A percentile compares a stretch with the other conserved stretches of the same genome.
phyloP scores from a whole-genome alignment of 352 stramenopile genomes.

The Globisporangium parvum region DNA sequence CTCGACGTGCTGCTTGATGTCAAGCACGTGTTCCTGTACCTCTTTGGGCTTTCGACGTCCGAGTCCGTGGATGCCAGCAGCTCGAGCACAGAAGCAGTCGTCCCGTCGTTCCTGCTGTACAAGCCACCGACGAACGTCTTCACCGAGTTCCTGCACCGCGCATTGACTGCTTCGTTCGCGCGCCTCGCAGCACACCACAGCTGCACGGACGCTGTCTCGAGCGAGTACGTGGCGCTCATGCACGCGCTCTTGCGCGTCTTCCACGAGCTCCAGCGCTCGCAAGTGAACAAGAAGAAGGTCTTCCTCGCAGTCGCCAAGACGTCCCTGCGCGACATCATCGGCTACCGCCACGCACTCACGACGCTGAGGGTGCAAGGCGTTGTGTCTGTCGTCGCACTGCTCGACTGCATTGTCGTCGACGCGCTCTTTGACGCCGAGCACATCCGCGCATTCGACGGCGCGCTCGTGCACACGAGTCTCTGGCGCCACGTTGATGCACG shows the following conservation, averaged over 20 bases:
- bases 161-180: constrained; percentile 24
- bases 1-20: constrained; percentile 42
- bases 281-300: constrained; percentile 88
- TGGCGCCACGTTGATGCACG: constrained; percentile 16
- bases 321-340: constrained; percentile 51
- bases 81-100: too few relatives aligned
- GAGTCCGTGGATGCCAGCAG: too few relatives aligned
- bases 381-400: constrained; percentile 15
- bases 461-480: constrained; percentile 33
- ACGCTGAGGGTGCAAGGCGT: constrained; percentile 18
- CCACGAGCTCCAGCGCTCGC: constrained; percentile 73
- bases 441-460: constrained; percentile 64
- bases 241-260: constrained; percentile 56
- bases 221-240: constrained; percentile 36
- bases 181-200: constrained; percentile 1
- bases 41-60: constrained; percentile 44
- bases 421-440: constrained; percentile 76
- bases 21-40: constrained; percentile 49
- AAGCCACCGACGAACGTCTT: constrained; percentile 77
- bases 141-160: constrained; percentile 56
- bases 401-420: constrained; percentile 64
- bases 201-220: not conserved
- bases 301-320: constrained; percentile 80
- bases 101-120: constrained; percentile 74
- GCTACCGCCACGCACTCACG: constrained; percentile 42